phyloP scores from a whole-genome alignment of 2,329 filamentous ascomycete species.

The Colletotrichum spaethianum region DNA sequence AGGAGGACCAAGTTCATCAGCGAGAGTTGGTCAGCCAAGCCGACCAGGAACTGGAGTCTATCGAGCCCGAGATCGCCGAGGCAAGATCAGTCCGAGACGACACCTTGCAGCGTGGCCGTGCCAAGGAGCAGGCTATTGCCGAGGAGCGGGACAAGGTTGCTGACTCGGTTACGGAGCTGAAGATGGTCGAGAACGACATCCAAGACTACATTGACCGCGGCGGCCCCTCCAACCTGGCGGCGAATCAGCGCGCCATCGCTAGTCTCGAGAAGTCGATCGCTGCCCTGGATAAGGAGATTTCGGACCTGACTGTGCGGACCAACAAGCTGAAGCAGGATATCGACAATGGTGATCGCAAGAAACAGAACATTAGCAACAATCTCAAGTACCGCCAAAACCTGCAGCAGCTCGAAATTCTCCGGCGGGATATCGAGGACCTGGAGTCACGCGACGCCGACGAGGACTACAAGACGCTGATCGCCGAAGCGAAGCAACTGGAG shows the following conservation, averaged over 20 bases:
- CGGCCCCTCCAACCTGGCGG: constrained; percentile 79
- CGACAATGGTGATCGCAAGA: constrained; percentile 84
- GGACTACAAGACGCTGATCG: constrained; percentile 82
- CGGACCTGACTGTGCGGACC: constrained; percentile 75
- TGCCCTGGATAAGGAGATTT: constrained; percentile 77
- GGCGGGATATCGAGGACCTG: constrained; percentile 79
- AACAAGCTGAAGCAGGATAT: constrained; percentile 85
- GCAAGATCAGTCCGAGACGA: constrained; percentile 85
- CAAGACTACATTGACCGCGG: constrained; percentile 83
- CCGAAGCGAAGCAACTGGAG: constrained; percentile 78
- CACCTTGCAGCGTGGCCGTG: constrained; percentile 77
- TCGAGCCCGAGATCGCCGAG: constrained; percentile 82
- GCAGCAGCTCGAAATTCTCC: constrained; percentile 76
- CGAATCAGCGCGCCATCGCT: constrained; percentile 78
- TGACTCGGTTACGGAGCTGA: constrained; percentile 83
- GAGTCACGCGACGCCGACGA: constrained; percentile 85
- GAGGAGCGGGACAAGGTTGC: constrained; percentile 80
- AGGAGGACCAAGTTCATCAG: constrained; percentile 76
- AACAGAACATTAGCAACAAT: constrained; percentile 91
- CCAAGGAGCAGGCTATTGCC: constrained; percentile 80
- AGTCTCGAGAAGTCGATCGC: constrained; percentile 76
- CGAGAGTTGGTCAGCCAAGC: constrained; percentile 77
- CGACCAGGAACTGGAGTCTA: constrained; percentile 80
- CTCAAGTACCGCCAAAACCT: constrained; percentile 85
- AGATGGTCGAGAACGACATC: constrained; percentile 82